Evolutionary conservation across 2,329 filamentous ascomycete species (phyloP), one percentile per base, ranked within the genome.

Genomic region (Exophiala calicioides): DNA sequence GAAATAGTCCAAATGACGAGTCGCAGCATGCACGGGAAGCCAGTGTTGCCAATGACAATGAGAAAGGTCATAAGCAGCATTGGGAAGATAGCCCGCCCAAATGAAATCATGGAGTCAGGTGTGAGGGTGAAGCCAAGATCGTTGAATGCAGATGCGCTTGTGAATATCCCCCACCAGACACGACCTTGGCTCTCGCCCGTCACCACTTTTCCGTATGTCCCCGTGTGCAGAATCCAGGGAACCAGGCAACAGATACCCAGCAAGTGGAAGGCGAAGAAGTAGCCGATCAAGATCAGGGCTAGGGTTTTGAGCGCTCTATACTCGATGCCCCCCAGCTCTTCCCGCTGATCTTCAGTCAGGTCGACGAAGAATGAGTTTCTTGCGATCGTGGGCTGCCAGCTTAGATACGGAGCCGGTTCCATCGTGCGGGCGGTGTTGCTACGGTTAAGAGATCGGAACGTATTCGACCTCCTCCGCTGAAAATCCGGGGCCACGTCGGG

Each of bases 271-370:
- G 85, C 84, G 63, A 89, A 80, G 62, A 86, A 96, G 67, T 97
- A 98, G 5, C 71, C 72, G 3, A 86, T 76, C 15, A 97, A 73
- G 21, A 97, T 82, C 20, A 88, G 64, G 1, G 88, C 87, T 36
- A 98, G 71, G 2, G 89, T 88, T 66, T 95, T 94, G 50, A 98
- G 67, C 0, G 91, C 88, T 4, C 93, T 85, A 62, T 98, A 98
- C 66, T 98, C 93, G 54, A 98, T 95, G 15, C 93, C 93, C 8
- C 93, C 93, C 2, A 98, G 72, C 67, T 98, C 93, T 63, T 98
- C 90, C 56, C 93, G 81, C 68, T 98, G 90, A 55, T 93, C 89
- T 57, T 95, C 86, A 0, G 86, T 88, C 55, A 98, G 68, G 57
- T 90, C 88, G 9, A 93, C 78, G 62, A 97, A 98, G 27, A 88